These are phyloP conservation scores for Oryza punctata DNA, from an alignment of 176 grass and related monocot genomes.

Conservation along the genomic window DNA sequence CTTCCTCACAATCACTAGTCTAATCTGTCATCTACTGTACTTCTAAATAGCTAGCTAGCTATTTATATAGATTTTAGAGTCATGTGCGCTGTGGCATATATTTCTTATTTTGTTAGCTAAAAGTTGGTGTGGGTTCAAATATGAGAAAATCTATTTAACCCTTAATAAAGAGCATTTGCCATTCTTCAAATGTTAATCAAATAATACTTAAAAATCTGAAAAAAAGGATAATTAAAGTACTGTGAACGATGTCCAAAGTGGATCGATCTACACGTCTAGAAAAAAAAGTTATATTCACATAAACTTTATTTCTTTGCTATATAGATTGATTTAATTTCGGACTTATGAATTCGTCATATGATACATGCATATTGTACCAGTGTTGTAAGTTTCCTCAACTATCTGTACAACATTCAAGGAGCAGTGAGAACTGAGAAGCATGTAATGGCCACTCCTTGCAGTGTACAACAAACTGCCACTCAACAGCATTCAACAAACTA, in stretches of 20 bases:
- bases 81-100: neutral
- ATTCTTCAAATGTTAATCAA: neutral
- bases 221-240: too few species aligned
- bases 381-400: too few species aligned
- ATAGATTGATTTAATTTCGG: too few species aligned
- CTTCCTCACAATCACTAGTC: neutral
- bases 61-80: neutral
- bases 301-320: too few species aligned
- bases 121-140: neutral
- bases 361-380: too few species aligned
- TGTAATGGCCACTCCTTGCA: neutral
- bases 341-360: too few species aligned
- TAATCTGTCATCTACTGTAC: constrained; percentile 20
- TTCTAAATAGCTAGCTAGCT: constrained; percentile 24
- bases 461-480: neutral
- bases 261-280: too few species aligned
- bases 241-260: too few species aligned
- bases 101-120: neutral
- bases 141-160: too few species aligned
- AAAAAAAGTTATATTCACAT: too few species aligned
- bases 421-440: too few species aligned
- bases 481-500: neutral
- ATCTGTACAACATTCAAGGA: neutral
- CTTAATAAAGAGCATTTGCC: neutral
- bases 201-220: too few species aligned